Evolutionary conservation across 768 basidiomycete species (phyloP).

Genomic region (Dacryopinax primogenitus): DNA sequence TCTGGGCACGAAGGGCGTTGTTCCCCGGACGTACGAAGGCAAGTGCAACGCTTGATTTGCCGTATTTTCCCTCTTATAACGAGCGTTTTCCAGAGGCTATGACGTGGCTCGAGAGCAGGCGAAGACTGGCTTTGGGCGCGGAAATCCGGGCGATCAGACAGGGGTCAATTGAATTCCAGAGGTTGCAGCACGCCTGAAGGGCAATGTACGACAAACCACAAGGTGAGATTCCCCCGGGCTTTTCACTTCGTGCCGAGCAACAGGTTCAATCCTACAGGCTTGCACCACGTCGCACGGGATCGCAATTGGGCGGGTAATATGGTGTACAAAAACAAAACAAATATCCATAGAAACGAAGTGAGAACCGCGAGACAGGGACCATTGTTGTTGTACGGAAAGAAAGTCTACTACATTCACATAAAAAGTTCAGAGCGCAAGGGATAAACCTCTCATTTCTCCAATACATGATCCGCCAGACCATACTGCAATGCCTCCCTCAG

Average conservation of each 20-base stretch:
- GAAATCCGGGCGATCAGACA: slow-evolving; percentile 39
- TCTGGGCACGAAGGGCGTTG: slow-evolving; percentile 34
- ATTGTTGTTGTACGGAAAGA: too few relatives aligned
- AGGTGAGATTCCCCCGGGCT: too few relatives aligned
- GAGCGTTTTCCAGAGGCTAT: slow-evolving; percentile 67
- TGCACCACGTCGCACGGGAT: too few relatives aligned
- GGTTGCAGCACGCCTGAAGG: neutral
- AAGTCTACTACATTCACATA: too few relatives aligned
- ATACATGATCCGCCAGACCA: neutral
- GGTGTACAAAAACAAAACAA: too few relatives aligned
- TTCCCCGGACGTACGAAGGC: slow-evolving; percentile 63
- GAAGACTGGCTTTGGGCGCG: slow-evolving; percentile 56
- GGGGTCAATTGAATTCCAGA: neutral
- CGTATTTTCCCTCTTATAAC: too few relatives aligned
- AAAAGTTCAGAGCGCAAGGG: too few relatives aligned
- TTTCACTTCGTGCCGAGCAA: too few relatives aligned
- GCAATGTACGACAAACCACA: neutral
- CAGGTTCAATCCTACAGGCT: too few relatives aligned
- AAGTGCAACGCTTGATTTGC: slow-evolving; percentile 19
- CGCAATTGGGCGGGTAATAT: too few relatives aligned
- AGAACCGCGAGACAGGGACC: too few relatives aligned
- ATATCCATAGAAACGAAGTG: too few relatives aligned
- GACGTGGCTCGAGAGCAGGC: slow-evolving; percentile 68
- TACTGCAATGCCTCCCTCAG: neutral
- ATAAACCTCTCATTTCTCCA: neutral